A percentile compares a stretch with the other conserved stretches of the same genome.
Evolutionary conservation across 2,329 filamentous ascomycete species (phyloP).

Genomic region (Ophiocordyceps australis): DNA sequence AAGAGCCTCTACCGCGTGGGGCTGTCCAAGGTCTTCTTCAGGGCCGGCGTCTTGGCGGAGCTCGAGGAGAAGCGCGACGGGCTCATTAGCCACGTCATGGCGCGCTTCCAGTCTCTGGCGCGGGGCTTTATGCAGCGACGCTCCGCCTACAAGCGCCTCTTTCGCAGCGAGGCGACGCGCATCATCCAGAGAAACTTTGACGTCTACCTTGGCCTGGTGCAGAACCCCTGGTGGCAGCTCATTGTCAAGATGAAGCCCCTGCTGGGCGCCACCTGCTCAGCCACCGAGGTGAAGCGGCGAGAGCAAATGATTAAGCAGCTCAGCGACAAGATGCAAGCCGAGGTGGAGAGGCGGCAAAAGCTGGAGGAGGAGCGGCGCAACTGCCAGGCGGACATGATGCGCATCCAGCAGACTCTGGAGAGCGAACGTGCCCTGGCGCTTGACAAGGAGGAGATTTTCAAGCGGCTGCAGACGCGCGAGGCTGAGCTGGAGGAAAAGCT

Average conservation of each 20-base stretch:
- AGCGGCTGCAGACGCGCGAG: constrained; percentile 83
- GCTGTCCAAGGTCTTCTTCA: constrained; percentile 94
- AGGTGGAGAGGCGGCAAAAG: constrained; percentile 55
- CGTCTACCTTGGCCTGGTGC: constrained; percentile 73
- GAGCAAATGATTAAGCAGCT: constrained; percentile 86
- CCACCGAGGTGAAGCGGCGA: constrained; percentile 82
- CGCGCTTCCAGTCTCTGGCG: constrained; percentile 79
- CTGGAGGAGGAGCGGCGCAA: constrained; percentile 84
- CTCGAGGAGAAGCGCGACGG: constrained; percentile 90
- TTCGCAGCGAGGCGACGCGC: constrained; percentile 81
- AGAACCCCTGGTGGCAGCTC: constrained; percentile 95
- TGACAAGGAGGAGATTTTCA: constrained; percentile 98
- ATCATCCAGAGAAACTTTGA: constrained; percentile 93
- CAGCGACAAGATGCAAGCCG: constrained; percentile 64
- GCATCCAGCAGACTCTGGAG: constrained; percentile 85
- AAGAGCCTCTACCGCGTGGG: constrained; percentile 79
- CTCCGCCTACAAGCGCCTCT: constrained; percentile 80
- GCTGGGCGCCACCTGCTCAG: constrained; percentile 77
- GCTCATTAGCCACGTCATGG: constrained; percentile 86
- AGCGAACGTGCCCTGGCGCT: constrained; percentile 89
- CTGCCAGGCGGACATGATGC: constrained; percentile 70
- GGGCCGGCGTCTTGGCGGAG: constrained; percentile 87
- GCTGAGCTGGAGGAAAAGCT: constrained; percentile 85
- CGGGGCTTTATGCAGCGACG: constrained; percentile 79
- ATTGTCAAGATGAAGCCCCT: constrained; percentile 91